These are phyloP conservation scores for Globisporangium heterothallicum DNA, from an alignment of 352 stramenopile genomes.

Conservation along the genomic window DNA sequence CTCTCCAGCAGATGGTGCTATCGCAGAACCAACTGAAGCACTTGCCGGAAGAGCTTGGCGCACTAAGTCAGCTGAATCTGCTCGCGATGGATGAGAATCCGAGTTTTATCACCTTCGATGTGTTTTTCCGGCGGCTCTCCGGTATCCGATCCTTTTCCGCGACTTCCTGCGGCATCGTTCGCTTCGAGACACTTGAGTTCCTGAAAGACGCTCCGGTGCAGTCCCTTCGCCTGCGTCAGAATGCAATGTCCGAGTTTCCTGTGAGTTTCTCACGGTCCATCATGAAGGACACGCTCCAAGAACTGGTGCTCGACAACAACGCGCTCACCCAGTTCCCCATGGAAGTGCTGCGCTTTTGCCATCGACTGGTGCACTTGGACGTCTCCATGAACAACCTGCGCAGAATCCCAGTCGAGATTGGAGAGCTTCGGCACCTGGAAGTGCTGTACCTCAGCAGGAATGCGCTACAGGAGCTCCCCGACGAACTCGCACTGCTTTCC, in stretches of 20 bases:
- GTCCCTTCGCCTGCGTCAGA: slow-evolving; percentile 31
- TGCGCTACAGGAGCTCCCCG: slow-evolving; percentile 28
- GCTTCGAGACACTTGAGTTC: slow-evolving; percentile 39
- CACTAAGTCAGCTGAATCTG: slow-evolving; percentile 18
- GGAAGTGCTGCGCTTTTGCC: slow-evolving; percentile 36
- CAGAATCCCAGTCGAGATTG: slow-evolving; percentile 33
- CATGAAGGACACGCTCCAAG: slow-evolving; percentile 45
- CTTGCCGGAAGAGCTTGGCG: slow-evolving; percentile 35
- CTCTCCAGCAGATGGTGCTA: slow-evolving; percentile 32
- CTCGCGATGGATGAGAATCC: slow-evolving; percentile 42
- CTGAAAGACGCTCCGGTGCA: slow-evolving; percentile 37
- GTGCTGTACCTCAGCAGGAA: slow-evolving; percentile 42
- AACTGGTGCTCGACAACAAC: slow-evolving; percentile 35
- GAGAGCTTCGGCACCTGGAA: slow-evolving; percentile 26
- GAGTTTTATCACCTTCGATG: slow-evolving; percentile 27
- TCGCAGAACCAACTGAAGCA: slow-evolving; percentile 37
- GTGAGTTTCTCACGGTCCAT: slow-evolving; percentile 24
- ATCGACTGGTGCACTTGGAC: slow-evolving; percentile 29
- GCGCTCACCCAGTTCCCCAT: slow-evolving; percentile 30
- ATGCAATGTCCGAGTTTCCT: slow-evolving; percentile 38
- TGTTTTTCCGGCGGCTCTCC: slow-evolving; percentile 29
- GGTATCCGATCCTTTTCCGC: slow-evolving; percentile 29
- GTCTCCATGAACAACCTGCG: slow-evolving; percentile 44
- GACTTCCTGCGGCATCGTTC: slow-evolving; percentile 30
- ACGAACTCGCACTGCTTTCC: slow-evolving; percentile 29